Evolutionary conservation across 106 monocot genomes (phyloP).

Genomic region (Gastrodia elata): DNA sequence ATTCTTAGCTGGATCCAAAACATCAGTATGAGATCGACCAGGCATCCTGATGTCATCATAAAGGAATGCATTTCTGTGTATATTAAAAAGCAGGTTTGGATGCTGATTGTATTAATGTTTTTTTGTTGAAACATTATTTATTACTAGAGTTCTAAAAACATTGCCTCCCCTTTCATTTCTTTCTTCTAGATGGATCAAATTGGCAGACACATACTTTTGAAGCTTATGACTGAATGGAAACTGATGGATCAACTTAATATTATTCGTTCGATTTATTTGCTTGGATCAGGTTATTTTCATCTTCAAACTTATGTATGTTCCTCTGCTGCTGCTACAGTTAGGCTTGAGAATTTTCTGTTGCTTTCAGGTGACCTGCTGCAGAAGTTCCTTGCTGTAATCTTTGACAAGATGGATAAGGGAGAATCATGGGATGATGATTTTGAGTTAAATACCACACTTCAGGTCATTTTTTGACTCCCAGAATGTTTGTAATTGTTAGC

Average conservation of each 20-base stretch:
- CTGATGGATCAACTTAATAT: constrained; percentile 86
- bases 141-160: neutral
- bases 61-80: constrained; percentile 63
- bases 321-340: neutral
- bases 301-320: neutral
- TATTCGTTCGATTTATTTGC: constrained; percentile 78
- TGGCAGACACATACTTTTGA: constrained; percentile 65
- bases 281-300: constrained; percentile 72
- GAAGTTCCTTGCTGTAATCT: constrained; percentile 64
- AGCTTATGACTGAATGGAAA: constrained; percentile 87
- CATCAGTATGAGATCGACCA: constrained; percentile 25
- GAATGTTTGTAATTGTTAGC: neutral
- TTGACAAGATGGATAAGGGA: constrained; percentile 69
- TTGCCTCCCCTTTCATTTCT: neutral
- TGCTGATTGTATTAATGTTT: neutral
- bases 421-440: constrained; percentile 96
- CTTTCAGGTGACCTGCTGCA: constrained; percentile 83
- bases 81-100: constrained; percentile 61
- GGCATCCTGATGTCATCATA: constrained; percentile 58
- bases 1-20: constrained; percentile 56
- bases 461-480: constrained; percentile 34
- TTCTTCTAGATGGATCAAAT: constrained; percentile 69
- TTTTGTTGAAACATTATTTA: too few relatives aligned
- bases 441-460: constrained; percentile 79
- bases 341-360: constrained; percentile 2